Conservation (phyloP, 192 early-diverging fungal genomes). For the Spizellomyces punctatus region DNA sequence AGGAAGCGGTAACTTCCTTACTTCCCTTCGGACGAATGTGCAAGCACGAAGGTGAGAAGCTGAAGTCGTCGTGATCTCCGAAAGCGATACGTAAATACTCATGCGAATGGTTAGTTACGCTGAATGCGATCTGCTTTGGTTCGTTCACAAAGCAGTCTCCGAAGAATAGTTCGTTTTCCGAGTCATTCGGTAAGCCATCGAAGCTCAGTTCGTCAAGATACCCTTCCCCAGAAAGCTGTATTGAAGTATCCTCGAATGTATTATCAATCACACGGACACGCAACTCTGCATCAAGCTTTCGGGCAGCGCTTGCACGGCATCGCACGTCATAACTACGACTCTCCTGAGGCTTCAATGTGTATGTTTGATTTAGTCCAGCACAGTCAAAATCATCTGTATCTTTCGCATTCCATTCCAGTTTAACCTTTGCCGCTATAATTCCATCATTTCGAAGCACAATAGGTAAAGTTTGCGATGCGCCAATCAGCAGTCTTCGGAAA, state of each 20-base stretch:
- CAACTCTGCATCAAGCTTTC: slow-evolving; percentile 52
- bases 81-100: slow-evolving; percentile 41
- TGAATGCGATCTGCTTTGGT: slow-evolving; percentile 33
- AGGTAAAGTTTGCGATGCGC: slow-evolving; percentile 44
- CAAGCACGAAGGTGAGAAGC: slow-evolving; percentile 40
- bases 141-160: slow-evolving; percentile 56
- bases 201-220: slow-evolving; percentile 59
- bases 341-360: slow-evolving; percentile 48
- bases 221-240: slow-evolving; percentile 56
- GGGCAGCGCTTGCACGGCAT: slow-evolving; percentile 42
- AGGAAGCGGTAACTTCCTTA: slow-evolving; percentile 47
- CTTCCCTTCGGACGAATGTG: slow-evolving; percentile 49
- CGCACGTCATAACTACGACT: slow-evolving; percentile 41
- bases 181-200: slow-evolving; percentile 51
- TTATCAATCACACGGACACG: slow-evolving; percentile 57
- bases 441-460: slow-evolving; percentile 59
- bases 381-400: slow-evolving; percentile 53
- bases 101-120: slow-evolving; percentile 48
- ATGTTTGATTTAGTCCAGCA: slow-evolving; percentile 33
- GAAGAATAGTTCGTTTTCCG: slow-evolving; percentile 53
- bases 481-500: slow-evolving; percentile 52
- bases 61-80: slow-evolving; percentile 38
- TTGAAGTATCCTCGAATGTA: slow-evolving; percentile 55
- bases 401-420: slow-evolving; percentile 53
- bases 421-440: slow-evolving; percentile 58